phyloP scores from a whole-genome alignment of 2,329 filamentous ascomycete genomes.

The Coniella vitis region DNA sequence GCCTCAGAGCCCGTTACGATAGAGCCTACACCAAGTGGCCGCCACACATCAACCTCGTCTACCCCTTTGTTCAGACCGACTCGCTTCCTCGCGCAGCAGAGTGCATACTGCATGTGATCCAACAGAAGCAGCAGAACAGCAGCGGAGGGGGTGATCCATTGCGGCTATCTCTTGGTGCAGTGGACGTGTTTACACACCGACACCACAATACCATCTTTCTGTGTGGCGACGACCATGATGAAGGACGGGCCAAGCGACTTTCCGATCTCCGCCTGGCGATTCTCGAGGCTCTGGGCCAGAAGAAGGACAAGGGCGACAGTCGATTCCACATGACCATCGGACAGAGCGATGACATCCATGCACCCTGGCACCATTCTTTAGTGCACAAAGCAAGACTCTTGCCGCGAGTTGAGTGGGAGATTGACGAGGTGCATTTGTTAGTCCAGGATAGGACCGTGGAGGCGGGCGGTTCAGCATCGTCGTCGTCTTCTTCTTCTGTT shows the following conservation, averaged over 20 bases:
- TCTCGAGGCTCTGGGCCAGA: slow-evolving; percentile 29
- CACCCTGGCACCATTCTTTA: slow-evolving; percentile 42
- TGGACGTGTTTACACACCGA: slow-evolving; percentile 42
- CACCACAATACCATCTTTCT: slow-evolving; percentile 45
- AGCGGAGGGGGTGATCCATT: slow-evolving; percentile 8
- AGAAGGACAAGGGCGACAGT: slow-evolving; percentile 23
- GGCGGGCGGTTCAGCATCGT: slow-evolving; percentile 19
- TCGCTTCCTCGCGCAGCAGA: slow-evolving; percentile 36
- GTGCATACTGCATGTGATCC: slow-evolving; percentile 30
- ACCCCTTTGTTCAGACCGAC: slow-evolving; percentile 53
- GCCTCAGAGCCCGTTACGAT: slow-evolving; percentile 55
- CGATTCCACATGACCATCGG: slow-evolving; percentile 54
- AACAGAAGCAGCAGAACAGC: no score
- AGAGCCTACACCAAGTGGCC: slow-evolving; percentile 56
- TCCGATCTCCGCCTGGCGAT: slow-evolving; percentile 28
- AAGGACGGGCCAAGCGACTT: slow-evolving; percentile 20
- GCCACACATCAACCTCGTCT: slow-evolving; percentile 59
- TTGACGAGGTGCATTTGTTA: slow-evolving; percentile 44
- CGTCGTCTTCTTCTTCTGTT: no score
- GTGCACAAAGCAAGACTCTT: slow-evolving; percentile 45
- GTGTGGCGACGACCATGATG: slow-evolving; percentile 25
- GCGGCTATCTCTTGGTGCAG: slow-evolving; percentile 30
- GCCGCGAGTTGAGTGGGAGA: slow-evolving; percentile 40
- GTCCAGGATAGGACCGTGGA: slow-evolving; percentile 31
- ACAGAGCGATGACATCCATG: slow-evolving; percentile 42